These are phyloP conservation scores for Boletus tylopilopsis DNA, from an alignment of 768 basidiomycete species.

Conservation along the genomic window DNA sequence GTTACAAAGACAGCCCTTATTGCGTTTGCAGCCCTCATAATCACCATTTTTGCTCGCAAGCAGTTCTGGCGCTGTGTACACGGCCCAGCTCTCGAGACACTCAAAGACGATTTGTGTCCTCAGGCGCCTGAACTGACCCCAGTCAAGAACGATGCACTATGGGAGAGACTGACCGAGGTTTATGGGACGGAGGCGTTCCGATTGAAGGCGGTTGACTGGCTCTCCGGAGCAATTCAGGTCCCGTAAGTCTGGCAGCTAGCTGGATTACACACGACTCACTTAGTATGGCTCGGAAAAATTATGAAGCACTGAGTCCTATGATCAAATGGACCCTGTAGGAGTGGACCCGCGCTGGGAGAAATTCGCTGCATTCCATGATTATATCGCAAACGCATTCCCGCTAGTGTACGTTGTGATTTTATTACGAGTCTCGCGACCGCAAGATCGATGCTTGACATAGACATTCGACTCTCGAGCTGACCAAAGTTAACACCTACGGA, in stretches of 20 bases:
- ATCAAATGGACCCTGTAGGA: constrained; percentile 45
- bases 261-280: constrained; percentile 3
- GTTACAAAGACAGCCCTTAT: constrained; percentile 11
- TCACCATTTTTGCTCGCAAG: constrained; percentile 9
- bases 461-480: constrained; percentile 47
- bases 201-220: constrained; percentile 32
- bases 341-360: constrained; percentile 52
- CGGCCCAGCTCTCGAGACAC: background rate
- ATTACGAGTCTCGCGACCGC: background rate
- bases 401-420: constrained; percentile 42
- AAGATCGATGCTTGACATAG: constrained; percentile 25
- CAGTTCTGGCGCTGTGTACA: constrained; percentile 5
- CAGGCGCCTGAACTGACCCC: constrained; percentile 35
- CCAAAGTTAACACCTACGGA: constrained; percentile 60
- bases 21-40: constrained; percentile 14
- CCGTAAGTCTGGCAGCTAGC: constrained; percentile 33
- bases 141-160: constrained; percentile 31
- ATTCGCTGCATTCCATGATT: constrained; percentile 52
- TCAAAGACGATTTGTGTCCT: constrained; percentile 28
- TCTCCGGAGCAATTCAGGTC: constrained; percentile 37
- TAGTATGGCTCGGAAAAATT: background rate
- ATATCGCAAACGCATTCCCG: constrained; percentile 56
- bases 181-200: constrained; percentile 36
- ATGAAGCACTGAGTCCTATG: constrained; percentile 48
- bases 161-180: constrained; percentile 28